phyloP scores from a whole-genome alignment of 805 yeast genomes.

The Middelhovenomyces tepae region DNA sequence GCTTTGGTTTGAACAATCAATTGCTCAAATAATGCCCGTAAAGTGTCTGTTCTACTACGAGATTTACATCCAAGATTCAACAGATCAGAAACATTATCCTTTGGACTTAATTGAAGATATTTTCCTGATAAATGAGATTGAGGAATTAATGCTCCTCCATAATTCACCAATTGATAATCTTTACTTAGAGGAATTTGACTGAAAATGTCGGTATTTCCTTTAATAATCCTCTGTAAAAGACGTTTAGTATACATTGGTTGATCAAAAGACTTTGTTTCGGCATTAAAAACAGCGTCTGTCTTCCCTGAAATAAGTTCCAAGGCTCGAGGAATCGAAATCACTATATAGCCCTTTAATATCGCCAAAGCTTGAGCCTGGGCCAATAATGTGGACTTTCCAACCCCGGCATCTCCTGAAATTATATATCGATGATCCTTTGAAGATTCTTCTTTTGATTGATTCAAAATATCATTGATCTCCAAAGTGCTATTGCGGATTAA shows the following conservation, averaged over 20 bases:
- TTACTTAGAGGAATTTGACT: conserved; percentile 28
- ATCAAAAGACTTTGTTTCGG: conserved; percentile 39
- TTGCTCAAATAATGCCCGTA: conserved; percentile 48
- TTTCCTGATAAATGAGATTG: conserved; percentile 11
- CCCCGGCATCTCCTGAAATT: conserved; percentile 63
- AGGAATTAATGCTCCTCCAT: too few species aligned
- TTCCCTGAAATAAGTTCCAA: conserved; percentile 61
- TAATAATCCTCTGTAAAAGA: conserved; percentile 44
- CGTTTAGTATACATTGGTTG: conserved; percentile 73
- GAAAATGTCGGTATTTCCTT: conserved; percentile 37
- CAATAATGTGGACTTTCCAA: conserved; percentile 68
- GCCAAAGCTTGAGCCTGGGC: conserved; percentile 62
- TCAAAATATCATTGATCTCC: conserved; percentile 29
- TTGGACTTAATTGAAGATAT: neutral
- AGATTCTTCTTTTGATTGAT: conserved; percentile 19
- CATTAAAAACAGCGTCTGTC: conserved; percentile 53
- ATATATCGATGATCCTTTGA: conserved; percentile 41
- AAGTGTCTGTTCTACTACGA: conserved; percentile 20
- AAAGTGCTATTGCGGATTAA: conserved; percentile 44
- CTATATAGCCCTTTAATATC: conserved; percentile 31
- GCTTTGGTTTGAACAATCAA: conserved; percentile 39
- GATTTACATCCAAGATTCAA: conserved; percentile 4
- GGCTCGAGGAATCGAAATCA: conserved; percentile 59
- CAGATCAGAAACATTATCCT: neutral
- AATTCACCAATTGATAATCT: conserved; percentile 22